Percentiles rank a stretch among this genome's conserved stretches.
These are phyloP conservation scores for Colletotrichum plurivorum DNA, from an alignment of 2,329 filamentous ascomycete genomes.

Conservation along the genomic window DNA sequence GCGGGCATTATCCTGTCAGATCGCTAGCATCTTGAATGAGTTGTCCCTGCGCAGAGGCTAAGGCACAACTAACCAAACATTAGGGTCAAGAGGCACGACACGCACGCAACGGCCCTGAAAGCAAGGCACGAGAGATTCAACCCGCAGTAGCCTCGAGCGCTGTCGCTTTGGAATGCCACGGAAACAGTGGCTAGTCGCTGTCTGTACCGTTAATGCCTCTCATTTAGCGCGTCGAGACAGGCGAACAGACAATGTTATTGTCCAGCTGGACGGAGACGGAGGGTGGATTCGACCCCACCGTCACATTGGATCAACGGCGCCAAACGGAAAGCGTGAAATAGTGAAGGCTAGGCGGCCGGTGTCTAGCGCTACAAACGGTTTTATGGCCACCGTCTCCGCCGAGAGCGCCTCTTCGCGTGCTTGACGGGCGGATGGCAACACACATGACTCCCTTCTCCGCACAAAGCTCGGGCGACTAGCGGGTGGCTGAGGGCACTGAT, in stretches of 20 bases:
- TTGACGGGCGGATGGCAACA: slow-evolving; percentile 21
- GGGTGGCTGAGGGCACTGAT: slow-evolving; percentile 22
- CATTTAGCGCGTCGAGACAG: neutral
- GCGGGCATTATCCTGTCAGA: slow-evolving; percentile 31
- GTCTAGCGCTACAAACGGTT: slow-evolving; percentile 11
- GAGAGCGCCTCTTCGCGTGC: slow-evolving; percentile 14
- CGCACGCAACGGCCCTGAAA: slow-evolving; percentile 13
- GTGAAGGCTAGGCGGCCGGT: slow-evolving; percentile 3
- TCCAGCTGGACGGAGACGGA: neutral
- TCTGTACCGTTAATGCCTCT: slow-evolving; percentile 7
- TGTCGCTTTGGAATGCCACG: slow-evolving; percentile 1
- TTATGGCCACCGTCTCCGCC: slow-evolving; percentile 7
- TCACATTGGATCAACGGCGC: slow-evolving; percentile 15
- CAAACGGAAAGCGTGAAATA: slow-evolving; percentile 25
- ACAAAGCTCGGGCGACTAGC: slow-evolving; percentile 8
- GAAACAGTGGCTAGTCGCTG: slow-evolving; percentile 15
- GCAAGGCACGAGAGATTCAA: slow-evolving; percentile 33
- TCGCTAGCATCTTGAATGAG: slow-evolving; percentile 1
- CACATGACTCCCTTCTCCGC: slow-evolving; percentile 17
- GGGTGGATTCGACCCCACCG: slow-evolving; percentile 27
- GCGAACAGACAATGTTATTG: slow-evolving; percentile 17
- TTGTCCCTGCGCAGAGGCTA: slow-evolving; percentile 20
- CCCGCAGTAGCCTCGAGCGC: slow-evolving; percentile 34
- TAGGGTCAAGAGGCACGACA: slow-evolving; percentile 2
- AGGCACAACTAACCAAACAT: neutral